Evolutionary conservation across 1,284 basidiomycete species (phyloP).

Genomic region (Leccinum subfulvum): DNA sequence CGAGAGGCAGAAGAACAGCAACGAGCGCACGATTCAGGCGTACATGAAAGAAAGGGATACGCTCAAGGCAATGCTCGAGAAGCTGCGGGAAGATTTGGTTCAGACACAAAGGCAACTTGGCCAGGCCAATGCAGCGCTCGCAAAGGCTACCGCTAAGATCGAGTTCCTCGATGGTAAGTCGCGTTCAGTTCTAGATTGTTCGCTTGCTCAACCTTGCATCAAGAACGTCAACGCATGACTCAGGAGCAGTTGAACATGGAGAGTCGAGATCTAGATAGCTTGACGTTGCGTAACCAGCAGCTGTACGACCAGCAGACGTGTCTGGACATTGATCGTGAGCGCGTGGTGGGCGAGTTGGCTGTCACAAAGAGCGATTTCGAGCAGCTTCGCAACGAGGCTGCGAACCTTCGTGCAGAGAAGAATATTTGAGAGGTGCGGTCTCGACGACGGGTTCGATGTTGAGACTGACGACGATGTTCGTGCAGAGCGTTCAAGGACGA

Average conservation of each 20-base stretch:
- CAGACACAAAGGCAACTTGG: slow-evolving; percentile 67
- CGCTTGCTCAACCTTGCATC: slow-evolving; percentile 6
- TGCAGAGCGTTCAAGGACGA: slow-evolving; percentile 72
- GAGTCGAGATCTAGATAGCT: slow-evolving; percentile 57
- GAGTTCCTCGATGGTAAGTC: slow-evolving; percentile 70
- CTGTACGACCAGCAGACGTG: slow-evolving; percentile 69
- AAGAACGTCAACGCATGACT: slow-evolving; percentile 66
- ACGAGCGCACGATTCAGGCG: slow-evolving; percentile 72
- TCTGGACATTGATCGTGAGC: slow-evolving; percentile 63
- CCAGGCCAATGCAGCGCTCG: slow-evolving; percentile 64
- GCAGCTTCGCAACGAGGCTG: slow-evolving; percentile 78
- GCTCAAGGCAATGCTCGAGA: slow-evolving; percentile 73
- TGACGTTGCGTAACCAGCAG: slow-evolving; percentile 64
- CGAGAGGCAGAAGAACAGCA: slow-evolving; percentile 64
- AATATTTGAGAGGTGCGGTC: slow-evolving; percentile 81
- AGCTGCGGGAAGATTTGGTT: slow-evolving; percentile 67
- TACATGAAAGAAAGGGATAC: slow-evolving; percentile 88
- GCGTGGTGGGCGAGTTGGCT: slow-evolving; percentile 63
- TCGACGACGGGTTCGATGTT: background rate
- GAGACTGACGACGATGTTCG: slow-evolving; percentile 7
- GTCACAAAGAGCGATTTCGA: slow-evolving; percentile 60
- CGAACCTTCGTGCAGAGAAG: slow-evolving; percentile 88
- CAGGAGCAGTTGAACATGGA: slow-evolving; percentile 61
- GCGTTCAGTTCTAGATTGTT: background rate
- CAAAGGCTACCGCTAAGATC: slow-evolving; percentile 79